These are phyloP conservation scores for Zelonia costaricensis DNA, from an alignment of 208 protist species.

Conservation along the genomic window DNA sequence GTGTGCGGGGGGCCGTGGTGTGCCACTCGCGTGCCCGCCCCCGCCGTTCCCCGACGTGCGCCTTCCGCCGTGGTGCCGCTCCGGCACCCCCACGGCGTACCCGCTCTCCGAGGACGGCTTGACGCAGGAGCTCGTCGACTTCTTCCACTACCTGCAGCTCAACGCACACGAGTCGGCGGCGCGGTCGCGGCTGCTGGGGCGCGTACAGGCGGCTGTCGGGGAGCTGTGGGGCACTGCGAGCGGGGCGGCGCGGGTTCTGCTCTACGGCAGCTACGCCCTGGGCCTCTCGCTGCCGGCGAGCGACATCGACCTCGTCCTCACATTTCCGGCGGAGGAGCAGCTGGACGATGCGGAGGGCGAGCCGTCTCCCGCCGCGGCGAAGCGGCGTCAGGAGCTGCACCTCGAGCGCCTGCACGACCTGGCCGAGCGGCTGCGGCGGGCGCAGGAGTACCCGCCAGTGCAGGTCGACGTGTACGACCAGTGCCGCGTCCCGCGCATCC, in stretches of 20 bases:
- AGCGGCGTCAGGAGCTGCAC: constrained; percentile 15
- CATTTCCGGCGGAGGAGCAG: constrained; percentile 20
- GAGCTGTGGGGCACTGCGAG: constrained; percentile 24
- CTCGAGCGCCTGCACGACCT: constrained; percentile 32
- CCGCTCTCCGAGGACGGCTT: constrained; percentile 39
- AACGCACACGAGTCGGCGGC: constrained; percentile 21
- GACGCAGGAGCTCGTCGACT: constrained; percentile 47
- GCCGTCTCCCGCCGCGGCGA: neutral
- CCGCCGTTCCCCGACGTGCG: constrained; percentile 1
- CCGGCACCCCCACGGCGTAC: constrained; percentile 16
- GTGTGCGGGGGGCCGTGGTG: too few relatives aligned
- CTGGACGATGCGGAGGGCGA: neutral
- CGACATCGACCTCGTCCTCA: constrained; percentile 51
- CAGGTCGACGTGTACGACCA: constrained; percentile 47
- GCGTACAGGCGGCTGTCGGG: constrained; percentile 20
- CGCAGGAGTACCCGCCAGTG: neutral
- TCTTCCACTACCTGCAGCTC: constrained; percentile 37
- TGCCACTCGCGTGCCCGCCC: neutral
- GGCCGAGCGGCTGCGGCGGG: constrained; percentile 14
- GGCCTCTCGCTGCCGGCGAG: constrained; percentile 57
- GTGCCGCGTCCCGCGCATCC: constrained; percentile 51
- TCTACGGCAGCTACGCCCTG: constrained; percentile 65
- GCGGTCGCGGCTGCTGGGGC: constrained; percentile 29
- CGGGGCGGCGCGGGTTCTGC: constrained; percentile 26
- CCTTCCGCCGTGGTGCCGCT: constrained; percentile 18